Evolutionary conservation across 2,329 filamentous ascomycete genomes (phyloP).

Genomic region (Fusarium anthophilum): DNA sequence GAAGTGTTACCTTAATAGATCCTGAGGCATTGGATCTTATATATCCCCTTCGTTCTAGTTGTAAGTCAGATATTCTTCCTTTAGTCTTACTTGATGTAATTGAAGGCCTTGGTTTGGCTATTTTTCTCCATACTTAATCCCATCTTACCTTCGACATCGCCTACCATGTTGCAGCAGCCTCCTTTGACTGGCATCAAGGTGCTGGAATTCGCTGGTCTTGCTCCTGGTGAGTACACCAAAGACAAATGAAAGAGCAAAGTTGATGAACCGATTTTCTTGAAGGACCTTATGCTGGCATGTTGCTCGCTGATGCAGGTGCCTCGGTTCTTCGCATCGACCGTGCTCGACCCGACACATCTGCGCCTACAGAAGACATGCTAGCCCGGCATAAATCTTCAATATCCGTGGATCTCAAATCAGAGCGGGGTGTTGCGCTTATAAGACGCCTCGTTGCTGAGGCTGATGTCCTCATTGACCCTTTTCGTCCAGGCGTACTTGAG

Average conservation of each 20-base stretch:
- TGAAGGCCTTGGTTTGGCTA: background rate
- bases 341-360: constrained; percentile 55
- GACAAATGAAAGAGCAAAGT: no score
- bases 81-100: background rate
- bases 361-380: constrained; percentile 74
- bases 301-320: constrained; percentile 90
- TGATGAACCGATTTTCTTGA: background rate
- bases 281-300: constrained; percentile 89
- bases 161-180: constrained; percentile 43
- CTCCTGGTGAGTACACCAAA: constrained; percentile 60
- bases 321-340: constrained; percentile 88
- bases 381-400: constrained; percentile 85
- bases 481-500: constrained; percentile 90
- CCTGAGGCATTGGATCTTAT: background rate
- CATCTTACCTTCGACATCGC: constrained; percentile 27
- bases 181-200: constrained; percentile 63
- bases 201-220: constrained; percentile 68
- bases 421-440: constrained; percentile 71
- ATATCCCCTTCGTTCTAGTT: background rate
- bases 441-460: constrained; percentile 73
- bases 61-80: background rate
- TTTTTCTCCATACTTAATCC: background rate
- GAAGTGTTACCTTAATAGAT: background rate
- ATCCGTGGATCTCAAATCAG: constrained; percentile 78
- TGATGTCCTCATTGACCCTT: constrained; percentile 92